Percentiles rank a stretch among this genome's conserved stretches.
These are phyloP conservation scores for Yamadazyma scolyti DNA, from an alignment of 805 yeast species.

Conservation along the genomic window DNA sequence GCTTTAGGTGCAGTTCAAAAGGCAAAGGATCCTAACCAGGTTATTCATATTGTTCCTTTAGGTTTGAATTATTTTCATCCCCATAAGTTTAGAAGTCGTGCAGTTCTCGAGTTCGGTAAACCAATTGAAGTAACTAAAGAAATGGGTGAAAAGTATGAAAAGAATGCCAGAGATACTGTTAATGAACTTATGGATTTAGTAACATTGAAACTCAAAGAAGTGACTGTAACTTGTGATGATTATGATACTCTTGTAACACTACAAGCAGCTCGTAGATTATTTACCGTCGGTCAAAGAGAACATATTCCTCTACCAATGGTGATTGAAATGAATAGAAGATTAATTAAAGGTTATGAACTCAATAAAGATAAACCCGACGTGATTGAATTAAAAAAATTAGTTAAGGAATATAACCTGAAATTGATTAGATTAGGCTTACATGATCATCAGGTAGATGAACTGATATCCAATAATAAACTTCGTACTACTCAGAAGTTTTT, in stretches of 20 bases:
- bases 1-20: slow-evolving; percentile 39
- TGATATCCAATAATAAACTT: slow-evolving; percentile 19
- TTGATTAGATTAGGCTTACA: slow-evolving; percentile 31
- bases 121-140: slow-evolving; percentile 32
- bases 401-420: slow-evolving; percentile 30
- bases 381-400: slow-evolving; percentile 23
- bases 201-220: slow-evolving; percentile 33
- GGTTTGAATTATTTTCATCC: slow-evolving; percentile 43
- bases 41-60: slow-evolving; percentile 34
- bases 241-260: slow-evolving; percentile 40
- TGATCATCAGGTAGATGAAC: slow-evolving; percentile 38
- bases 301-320: slow-evolving; percentile 38
- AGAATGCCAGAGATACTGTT: slow-evolving; percentile 24
- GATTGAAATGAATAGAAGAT: slow-evolving; percentile 38
- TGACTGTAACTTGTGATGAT: slow-evolving; percentile 39
- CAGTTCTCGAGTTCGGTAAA: slow-evolving; percentile 40
- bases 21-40: slow-evolving; percentile 17
- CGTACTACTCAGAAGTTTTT: slow-evolving; percentile 20
- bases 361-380: slow-evolving; percentile 33
- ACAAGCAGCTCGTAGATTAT: slow-evolving; percentile 41
- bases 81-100: slow-evolving; percentile 37
- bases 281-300: slow-evolving; percentile 30
- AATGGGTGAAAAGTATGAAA: slow-evolving; percentile 24
- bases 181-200: slow-evolving; percentile 23
- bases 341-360: slow-evolving; percentile 33